Conservation (phyloP, 768 basidiomycete species). For the Clathrus columnatus region DNA sequence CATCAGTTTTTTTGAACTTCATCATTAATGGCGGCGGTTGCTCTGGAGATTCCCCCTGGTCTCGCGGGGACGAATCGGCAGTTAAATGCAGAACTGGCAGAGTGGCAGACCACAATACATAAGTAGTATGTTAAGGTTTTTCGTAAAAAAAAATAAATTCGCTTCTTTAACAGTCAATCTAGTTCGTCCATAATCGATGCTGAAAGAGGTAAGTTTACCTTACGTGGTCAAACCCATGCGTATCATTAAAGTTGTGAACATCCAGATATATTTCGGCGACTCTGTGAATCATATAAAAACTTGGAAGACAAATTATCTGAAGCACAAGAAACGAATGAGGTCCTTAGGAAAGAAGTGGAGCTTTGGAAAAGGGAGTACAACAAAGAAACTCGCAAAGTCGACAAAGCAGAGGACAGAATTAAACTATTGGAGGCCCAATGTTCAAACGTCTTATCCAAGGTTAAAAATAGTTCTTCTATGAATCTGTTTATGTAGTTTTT, state of each 20-base stretch:
- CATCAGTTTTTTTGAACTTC: not conserved
- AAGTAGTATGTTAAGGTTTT: not conserved
- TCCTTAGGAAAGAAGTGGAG: slow-evolving; percentile 1
- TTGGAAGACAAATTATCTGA: slow-evolving; percentile 1
- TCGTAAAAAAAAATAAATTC: not conserved
- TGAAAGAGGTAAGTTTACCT: not conserved
- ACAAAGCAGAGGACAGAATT: not conserved
- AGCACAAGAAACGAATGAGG: not conserved
- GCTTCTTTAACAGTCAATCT: not conserved
- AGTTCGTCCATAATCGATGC: not conserved
- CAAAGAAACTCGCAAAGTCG: not conserved
- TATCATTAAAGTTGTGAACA: not conserved
- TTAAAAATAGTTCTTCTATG: too few relatives aligned
- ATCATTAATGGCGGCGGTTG: not conserved
- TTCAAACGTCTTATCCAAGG: not conserved
- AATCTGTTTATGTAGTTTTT: not conserved
- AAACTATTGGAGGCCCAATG: not conserved
- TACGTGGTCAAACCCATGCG: not conserved
- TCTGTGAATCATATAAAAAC: not conserved
- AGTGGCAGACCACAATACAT: not conserved
- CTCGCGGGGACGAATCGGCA: not conserved
- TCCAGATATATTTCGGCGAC: not conserved
- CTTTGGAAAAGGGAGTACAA: slow-evolving; percentile 9
- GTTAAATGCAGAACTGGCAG: not conserved
- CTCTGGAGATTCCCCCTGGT: not conserved